Base-by-base conservation (phyloP, 495 filamentous ascomycete genomes). In the Penicillium nucicola region DNA sequence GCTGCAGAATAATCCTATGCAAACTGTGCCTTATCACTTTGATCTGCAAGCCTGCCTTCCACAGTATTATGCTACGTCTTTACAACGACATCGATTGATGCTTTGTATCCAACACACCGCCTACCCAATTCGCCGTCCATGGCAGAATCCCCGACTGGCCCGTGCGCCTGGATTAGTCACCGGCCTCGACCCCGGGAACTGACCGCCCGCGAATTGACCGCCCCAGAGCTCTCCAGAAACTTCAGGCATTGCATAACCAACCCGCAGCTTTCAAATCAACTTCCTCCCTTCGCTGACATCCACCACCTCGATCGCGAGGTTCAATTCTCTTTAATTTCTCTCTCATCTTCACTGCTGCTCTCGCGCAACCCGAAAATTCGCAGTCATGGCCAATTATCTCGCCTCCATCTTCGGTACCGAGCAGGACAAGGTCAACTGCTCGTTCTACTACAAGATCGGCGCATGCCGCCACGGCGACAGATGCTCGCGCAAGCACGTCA, bases 391-490 rank as follows among this genome's bases (percentile, higher is more conserved):
- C 68, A 97, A 96, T 83, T 98, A 97, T 67, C 90, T 98, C 68
- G 93, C 93, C 68, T 95, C 90, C 64, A 98, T 98, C 76, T 98
- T 98, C 82, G 93, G 93, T 62, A 98, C 93, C 7, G 95, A 98
- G 78, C 95, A 97, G 69, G 93, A 98, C 84, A 98, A 97, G 68
- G 87, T 78, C 69, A 87, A 87, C 70, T 87, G 86, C 72, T 84
- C 79, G 38, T 90, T 90, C 77, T 89, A 89, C 79, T 95, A 95
- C 84, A 95, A 95, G 76, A 98, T 98, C 76, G 93, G 93, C 64
- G 93, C 93, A 39, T 98, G 93, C 76, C 85, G 93, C 34, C 93
- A 98, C 78, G 95, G 93, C 61, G 93, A 98, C 77, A 89, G 93
- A 56, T 98, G 93, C 78, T 92, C 87, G 20, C 86, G 93, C 45